Base-by-base conservation (phyloP, 1,139 yeast species). In the Hansenula lynferdii region DNA sequence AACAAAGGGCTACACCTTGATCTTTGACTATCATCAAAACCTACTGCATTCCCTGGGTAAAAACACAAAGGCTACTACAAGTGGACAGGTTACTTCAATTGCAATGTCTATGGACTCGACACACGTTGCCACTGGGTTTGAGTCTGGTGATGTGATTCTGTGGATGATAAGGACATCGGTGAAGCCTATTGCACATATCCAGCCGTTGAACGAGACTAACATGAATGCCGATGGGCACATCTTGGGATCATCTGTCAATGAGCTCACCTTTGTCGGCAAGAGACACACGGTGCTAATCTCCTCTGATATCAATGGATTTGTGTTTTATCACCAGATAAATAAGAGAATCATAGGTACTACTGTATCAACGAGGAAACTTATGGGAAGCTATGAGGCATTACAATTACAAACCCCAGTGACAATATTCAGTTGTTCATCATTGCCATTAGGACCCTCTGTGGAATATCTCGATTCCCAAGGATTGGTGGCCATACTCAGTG, bases 11-110 rank as follows among this genome's bases (percentile, higher is more conserved):
- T 62, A 57, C 34, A 66, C 84, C 0, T 57, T 83, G 15, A 65
- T 80, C 2, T 85, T 82, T 56, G 82, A 78, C 51, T 83, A 80
- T 49, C 71, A 70, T 35, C 95, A 85, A 57, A 62, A 58, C 28
- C 57, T 78, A 12, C 62, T 65, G 23, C 62, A 60, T 40, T 62
- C 68, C 1, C 53, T 79, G 33, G 69, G 67, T 1, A 41, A 37
- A 19, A 37, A 36, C 5, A 39, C 52, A 5, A 45, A 37, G 11
- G 41, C 50, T 14, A 29, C 55, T 17, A 57, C 56, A 40, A 49
- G 58, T 37, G 79, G 78, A 0, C 47, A 62, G 0, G 68, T 79
- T 3, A 66, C 81, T 0, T 55, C 76, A 2, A 47, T 80, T 31
- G 61, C 75, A 0, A 49, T 69, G 8, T 72, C 79, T 0, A 60